phyloP scores from a whole-genome alignment of 257 asterid genomes.

The Jacaranda mimosifolia region DNA sequence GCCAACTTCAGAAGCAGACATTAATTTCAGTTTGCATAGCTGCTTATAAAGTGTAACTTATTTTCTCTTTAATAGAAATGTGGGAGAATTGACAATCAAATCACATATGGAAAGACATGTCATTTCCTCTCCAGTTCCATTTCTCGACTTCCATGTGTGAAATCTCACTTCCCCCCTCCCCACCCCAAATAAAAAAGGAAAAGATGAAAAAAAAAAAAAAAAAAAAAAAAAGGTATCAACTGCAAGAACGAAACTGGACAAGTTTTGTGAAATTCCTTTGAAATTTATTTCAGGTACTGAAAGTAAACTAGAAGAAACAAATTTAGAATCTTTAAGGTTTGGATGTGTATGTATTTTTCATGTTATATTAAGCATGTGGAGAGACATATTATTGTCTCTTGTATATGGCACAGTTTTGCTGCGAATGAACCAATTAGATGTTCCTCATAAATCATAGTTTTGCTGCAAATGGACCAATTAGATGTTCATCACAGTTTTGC shows the following conservation, averaged over 20 bases:
- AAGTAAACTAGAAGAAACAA: background rate
- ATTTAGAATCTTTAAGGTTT: background rate
- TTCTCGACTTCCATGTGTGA: background rate
- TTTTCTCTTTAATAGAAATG: background rate
- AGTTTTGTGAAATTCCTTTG: background rate
- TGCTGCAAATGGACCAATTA: no score
- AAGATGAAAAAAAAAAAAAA: background rate
- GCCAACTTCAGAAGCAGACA: background rate
- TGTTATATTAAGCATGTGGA: conserved; percentile 6
- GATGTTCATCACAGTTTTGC: conserved; percentile 26
- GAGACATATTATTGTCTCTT: background rate
- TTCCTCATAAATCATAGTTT: background rate
- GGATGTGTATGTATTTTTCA: conserved; percentile 33
- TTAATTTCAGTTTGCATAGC: background rate
- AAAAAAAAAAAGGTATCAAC: background rate
- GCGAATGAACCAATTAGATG: no score
- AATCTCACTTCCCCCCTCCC: background rate
- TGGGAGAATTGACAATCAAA: background rate
- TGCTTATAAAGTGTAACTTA: background rate
- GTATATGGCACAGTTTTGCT: background rate
- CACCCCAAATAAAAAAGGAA: background rate
- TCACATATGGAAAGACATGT: background rate
- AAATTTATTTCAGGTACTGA: background rate
- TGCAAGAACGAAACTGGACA: background rate
- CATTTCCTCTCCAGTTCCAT: background rate